Evolutionary conservation across 306 rosid species (phyloP).

Genomic region (Dryas octopetala): DNA sequence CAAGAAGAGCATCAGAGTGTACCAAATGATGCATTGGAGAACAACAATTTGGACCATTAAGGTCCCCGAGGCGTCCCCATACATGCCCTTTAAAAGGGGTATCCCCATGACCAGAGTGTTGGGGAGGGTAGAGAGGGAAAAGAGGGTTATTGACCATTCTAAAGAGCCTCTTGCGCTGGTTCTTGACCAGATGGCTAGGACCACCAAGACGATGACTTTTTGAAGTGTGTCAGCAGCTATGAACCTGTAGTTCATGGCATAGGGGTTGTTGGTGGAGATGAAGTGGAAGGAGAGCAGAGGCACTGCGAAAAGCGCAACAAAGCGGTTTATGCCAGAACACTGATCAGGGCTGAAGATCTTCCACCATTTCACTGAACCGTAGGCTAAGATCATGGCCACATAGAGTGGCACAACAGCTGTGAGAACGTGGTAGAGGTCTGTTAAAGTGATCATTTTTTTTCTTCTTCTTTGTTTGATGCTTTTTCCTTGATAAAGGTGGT

Average conservation of each 20-base stretch:
- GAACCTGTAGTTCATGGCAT: conserved; percentile 74
- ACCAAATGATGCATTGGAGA: conserved; percentile 82
- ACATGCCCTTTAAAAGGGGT: conserved; percentile 77
- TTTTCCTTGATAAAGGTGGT: not conserved
- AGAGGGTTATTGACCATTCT: conserved; percentile 79
- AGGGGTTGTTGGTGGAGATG: conserved; percentile 79
- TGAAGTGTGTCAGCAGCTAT: conserved; percentile 76
- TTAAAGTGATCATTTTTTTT: conserved; percentile 48
- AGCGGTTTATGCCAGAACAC: conserved; percentile 83
- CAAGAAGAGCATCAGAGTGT: conserved; percentile 74
- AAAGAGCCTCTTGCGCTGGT: conserved; percentile 57
- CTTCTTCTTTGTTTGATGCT: not conserved
- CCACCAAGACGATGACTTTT: conserved; percentile 48
- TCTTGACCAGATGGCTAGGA: conserved; percentile 54
- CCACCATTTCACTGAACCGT: conserved; percentile 93
- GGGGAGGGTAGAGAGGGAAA: conserved; percentile 77
- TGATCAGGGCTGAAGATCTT: conserved; percentile 83
- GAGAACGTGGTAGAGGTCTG: conserved; percentile 78
- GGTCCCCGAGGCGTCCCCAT: conserved; percentile 54
- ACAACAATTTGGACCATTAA: conserved; percentile 82
- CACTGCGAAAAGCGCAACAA: conserved; percentile 86
- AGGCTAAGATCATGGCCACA: conserved; percentile 81
- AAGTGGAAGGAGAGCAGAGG: conserved; percentile 85
- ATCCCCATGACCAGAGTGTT: conserved; percentile 90
- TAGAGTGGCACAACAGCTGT: conserved; percentile 84